These are phyloP conservation scores for Talaromyces sp. DNA, from an alignment of 2,329 filamentous ascomycete species.

Conservation along the genomic window DNA sequence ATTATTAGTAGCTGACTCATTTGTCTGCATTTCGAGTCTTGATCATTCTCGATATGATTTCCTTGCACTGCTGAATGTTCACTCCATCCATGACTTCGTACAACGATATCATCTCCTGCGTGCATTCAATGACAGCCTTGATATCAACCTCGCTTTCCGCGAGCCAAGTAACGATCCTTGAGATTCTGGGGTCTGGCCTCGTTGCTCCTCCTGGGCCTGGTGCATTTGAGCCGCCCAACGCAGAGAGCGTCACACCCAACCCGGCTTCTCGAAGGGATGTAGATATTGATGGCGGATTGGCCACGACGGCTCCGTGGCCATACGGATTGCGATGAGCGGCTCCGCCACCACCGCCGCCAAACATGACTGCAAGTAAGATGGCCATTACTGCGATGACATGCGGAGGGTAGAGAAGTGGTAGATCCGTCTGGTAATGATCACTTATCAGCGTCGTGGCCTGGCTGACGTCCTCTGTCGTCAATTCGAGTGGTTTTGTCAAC, in stretches of 20 bases:
- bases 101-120: conserved; percentile 84
- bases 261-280: conserved; percentile 37
- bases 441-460: conserved; percentile 82
- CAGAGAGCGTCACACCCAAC: conserved; percentile 32
- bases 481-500: conserved; percentile 63
- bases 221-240: conserved; percentile 23
- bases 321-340: conserved; percentile 14
- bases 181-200: conserved; percentile 43
- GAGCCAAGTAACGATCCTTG: conserved; percentile 73
- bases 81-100: conserved; percentile 73
- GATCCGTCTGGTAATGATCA: conserved; percentile 86
- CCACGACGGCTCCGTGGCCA: conserved; percentile 25
- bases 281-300: conserved; percentile 32
- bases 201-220: conserved; percentile 17
- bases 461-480: conserved; percentile 73
- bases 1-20: conserved; percentile 26
- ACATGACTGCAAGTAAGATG: conserved; percentile 76
- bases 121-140: conserved; percentile 79
- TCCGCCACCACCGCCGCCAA: conserved; percentile 59
- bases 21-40: conserved; percentile 58
- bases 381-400: conserved; percentile 84
- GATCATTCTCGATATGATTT: conserved; percentile 59
- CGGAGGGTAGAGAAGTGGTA: conserved; percentile 81
- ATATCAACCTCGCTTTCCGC: conserved; percentile 84
- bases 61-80: conserved; percentile 62